Percentiles rank a stretch among this genome's conserved stretches.
phyloP scores from a whole-genome alignment of 306 rosid genomes.

The Psophocarpus tetragonolobus region DNA sequence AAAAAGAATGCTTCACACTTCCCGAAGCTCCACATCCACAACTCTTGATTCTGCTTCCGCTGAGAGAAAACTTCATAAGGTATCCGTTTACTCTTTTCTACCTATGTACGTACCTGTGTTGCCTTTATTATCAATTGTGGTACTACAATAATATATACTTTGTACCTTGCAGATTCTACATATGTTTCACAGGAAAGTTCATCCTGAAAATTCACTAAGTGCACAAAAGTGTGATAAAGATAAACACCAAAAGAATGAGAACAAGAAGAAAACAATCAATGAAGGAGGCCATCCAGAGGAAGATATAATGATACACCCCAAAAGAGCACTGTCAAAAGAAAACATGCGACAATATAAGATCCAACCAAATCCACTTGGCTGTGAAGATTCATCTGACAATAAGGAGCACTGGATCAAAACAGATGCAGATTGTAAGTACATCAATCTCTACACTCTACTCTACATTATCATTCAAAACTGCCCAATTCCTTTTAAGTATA shows the following conservation, averaged over 20 bases:
- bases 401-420: constrained; percentile 91
- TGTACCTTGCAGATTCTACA: constrained; percentile 85
- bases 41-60: constrained; percentile 59
- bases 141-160: too few species aligned
- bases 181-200: constrained; percentile 83
- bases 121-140: constrained; percentile 23
- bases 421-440: constrained; percentile 84
- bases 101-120: too few species aligned
- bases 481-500: too few species aligned
- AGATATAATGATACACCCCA: constrained; percentile 51
- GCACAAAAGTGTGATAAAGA: constrained; percentile 44
- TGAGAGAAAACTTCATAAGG: constrained; percentile 80
- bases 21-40: constrained; percentile 21
- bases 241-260: constrained; percentile 55
- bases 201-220: constrained; percentile 62
- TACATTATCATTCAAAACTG: too few species aligned
- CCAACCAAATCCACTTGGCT: constrained; percentile 53
- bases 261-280: constrained; percentile 48
- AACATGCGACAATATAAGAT: constrained; percentile 46
- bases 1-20: constrained; percentile 63
- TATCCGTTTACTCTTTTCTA: not conserved
- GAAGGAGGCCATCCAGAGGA: constrained; percentile 55
- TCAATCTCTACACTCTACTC: not conserved
- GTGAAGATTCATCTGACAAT: constrained; percentile 62
- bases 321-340: constrained; percentile 51